Evolutionary conservation across 164 flowering plant species (phyloP).

Genomic region (Umbellularia californica): DNA sequence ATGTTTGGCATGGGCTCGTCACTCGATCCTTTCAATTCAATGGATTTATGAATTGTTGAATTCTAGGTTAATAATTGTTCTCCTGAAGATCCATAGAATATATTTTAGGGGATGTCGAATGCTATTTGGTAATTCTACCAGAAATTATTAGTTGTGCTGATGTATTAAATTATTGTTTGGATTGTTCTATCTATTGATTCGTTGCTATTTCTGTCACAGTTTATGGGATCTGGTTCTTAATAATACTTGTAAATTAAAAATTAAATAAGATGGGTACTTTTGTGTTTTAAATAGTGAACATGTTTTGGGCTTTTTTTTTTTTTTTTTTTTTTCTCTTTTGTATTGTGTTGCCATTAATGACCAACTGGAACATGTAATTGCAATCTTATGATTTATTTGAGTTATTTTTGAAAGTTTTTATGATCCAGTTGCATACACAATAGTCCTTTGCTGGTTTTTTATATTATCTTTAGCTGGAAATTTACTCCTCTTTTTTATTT

Average conservation of each 20-base stretch:
- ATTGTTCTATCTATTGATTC: background rate
- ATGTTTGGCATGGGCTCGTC: too few relatives aligned
- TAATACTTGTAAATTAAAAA: background rate
- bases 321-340: background rate
- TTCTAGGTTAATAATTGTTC: too few relatives aligned
- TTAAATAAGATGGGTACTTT: background rate
- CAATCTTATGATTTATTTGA: conserved; percentile 6
- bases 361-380: conserved; percentile 1
- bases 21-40: too few relatives aligned
- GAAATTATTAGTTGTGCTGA: background rate
- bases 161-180: background rate
- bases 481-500: background rate
- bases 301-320: background rate
- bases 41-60: too few relatives aligned
- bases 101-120: background rate
- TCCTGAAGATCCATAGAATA: background rate
- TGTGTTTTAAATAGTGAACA: background rate
- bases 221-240: too few relatives aligned
- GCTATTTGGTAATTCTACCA: background rate
- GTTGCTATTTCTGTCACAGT: too few relatives aligned
- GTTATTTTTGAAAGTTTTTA: conserved; percentile 3
- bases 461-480: conserved; percentile 9
- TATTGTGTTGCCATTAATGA: background rate
- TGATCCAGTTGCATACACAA: conserved; percentile 9
- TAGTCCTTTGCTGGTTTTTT: background rate